Evolutionary conservation across 257 asterid genomes (phyloP).

Genomic region (Solanum bulbocastanum): DNA sequence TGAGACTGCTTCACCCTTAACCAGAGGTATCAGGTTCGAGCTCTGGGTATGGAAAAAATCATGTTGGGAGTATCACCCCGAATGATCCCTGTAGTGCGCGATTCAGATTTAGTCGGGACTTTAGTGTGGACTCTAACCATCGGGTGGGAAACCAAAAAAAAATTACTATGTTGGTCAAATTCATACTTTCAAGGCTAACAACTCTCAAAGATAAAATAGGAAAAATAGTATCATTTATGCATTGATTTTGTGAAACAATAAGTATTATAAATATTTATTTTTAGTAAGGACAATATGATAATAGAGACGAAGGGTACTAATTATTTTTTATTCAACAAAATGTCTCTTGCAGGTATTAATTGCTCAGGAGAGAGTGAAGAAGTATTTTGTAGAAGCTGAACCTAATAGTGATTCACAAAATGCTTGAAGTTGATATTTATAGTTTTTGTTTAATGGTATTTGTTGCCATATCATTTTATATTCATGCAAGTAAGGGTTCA

Average conservation of each 20-base stretch:
- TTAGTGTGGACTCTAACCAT: neutral
- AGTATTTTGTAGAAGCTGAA: neutral
- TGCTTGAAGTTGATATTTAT: neutral
- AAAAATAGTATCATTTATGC: no score
- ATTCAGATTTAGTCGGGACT: neutral
- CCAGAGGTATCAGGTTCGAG: neutral
- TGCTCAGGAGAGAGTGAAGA: neutral
- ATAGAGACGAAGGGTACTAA: neutral
- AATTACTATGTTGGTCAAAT: neutral
- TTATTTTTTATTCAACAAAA: no score
- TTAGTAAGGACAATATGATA: no score
- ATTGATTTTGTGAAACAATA: neutral
- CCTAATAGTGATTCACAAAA: neutral
- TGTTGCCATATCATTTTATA: neutral
- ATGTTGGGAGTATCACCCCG: neutral
- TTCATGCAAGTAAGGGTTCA: neutral
- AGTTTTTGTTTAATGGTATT: neutral
- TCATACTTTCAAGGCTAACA: neutral
- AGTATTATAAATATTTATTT: no score
- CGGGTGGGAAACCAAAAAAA: neutral
- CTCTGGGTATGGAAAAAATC: neutral
- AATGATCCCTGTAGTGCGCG: neutral
- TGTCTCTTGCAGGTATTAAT: neutral
- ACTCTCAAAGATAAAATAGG: neutral
- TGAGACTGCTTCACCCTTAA: neutral